Base-by-base conservation (phyloP, 1,139 yeast species). In the Scheffersomyces segobiensis region DNA sequence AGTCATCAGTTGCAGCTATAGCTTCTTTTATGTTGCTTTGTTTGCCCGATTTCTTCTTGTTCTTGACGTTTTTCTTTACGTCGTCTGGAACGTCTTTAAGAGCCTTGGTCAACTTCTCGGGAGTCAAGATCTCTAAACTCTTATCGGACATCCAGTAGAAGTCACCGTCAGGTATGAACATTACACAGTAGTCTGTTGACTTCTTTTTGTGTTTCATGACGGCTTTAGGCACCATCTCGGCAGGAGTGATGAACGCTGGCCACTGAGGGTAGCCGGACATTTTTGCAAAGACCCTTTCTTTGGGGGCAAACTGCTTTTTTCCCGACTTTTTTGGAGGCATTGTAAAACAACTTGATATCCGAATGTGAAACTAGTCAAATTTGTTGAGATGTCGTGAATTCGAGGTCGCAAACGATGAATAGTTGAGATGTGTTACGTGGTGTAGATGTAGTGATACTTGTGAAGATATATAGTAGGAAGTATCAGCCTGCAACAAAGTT, bases 221-320 rank as follows among this genome's bases (percentile, higher is more conserved):
- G 26, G 73, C 71, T 5, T 71, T 66, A 7, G 84, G 83, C 32
- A 80, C 74, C 63, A 74, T 67, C 49, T 73, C 73, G 14, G 67
- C 63, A 1, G 84, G 84, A 78, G 79, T 78, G 59, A 80, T 79
- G 61, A 79, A 80, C 19, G 82, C 78, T 12, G 84, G 84, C 84
- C 84, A 80, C 42, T 81, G 80, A 0, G 83, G 81, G 63, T 76
- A 80, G 53, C 83, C 81, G 42, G 78, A 75, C 84, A 80, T 80
- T 64, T 80, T 80, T 57, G 84, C 82, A 62, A 78, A 69, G 14
- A 80, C 83, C 66, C 78, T 68, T 53, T 75, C 78, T 59, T 72
- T 74, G 22, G 81, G 74, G 50, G 68, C 67, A 58, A 76, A 73
- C 50, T 62, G 60, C 48, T 56, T 57, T 55, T 62, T 60, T 6